Evolutionary conservation across 352 stramenopile genomes (phyloP).

Genomic region (Phytopythium cucurbitacearum): DNA sequence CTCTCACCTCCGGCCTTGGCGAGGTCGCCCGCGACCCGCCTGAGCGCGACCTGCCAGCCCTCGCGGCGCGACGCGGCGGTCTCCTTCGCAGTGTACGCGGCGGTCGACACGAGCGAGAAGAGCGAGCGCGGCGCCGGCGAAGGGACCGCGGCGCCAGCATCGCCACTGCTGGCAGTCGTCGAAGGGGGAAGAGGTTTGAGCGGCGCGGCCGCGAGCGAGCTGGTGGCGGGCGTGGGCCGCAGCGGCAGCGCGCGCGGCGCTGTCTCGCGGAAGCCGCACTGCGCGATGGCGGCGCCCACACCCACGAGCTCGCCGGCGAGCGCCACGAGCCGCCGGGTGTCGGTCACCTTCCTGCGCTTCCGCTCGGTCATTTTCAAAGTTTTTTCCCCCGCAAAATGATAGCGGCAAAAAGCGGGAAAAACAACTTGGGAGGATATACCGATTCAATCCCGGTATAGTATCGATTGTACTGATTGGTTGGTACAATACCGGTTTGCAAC

Average conservation of each 20-base stretch:
- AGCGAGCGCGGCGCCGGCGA: slow-evolving; percentile 15
- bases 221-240: slow-evolving; percentile 8
- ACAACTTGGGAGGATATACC: too few relatives aligned
- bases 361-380: too few relatives aligned
- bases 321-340: slow-evolving; percentile 21
- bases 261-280: slow-evolving; percentile 16
- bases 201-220: slow-evolving; percentile 4
- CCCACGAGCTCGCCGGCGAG: slow-evolving; percentile 23
- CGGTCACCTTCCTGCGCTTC: slow-evolving; percentile 1
- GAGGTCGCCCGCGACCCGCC: slow-evolving; percentile 18
- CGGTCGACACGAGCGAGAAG: slow-evolving; percentile 32
- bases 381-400: too few relatives aligned
- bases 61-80: slow-evolving; percentile 7
- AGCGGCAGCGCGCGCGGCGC: slow-evolving; percentile 9
- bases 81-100: slow-evolving; percentile 18
- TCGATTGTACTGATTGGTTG: too few relatives aligned
- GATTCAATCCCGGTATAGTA: too few relatives aligned
- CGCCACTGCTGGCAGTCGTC: background rate
- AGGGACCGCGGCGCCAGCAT: background rate
- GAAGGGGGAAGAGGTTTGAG: slow-evolving; percentile 5
- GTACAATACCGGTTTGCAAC: too few relatives aligned
- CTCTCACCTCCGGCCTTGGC: slow-evolving; percentile 1
- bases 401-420: too few relatives aligned
- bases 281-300: slow-evolving; percentile 19
- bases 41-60: slow-evolving; percentile 25